Evolutionary conservation across 1,284 basidiomycete species (phyloP), one percentile per base, ranked within the genome.

Genomic region (Phylloporus gajari): DNA sequence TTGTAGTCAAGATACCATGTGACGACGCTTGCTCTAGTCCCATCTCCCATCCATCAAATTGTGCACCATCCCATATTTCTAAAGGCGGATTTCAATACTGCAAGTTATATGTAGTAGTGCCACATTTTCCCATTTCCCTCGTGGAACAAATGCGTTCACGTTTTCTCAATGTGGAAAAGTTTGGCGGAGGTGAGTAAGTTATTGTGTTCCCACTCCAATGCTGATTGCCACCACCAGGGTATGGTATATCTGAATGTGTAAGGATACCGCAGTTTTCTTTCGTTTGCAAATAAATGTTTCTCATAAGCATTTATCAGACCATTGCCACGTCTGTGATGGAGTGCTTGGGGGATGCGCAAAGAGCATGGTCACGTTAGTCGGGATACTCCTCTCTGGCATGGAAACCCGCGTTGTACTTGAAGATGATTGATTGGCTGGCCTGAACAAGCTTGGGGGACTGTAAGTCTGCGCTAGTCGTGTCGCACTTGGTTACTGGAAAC

Each of bases 241-340:
- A 92, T 76, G 93, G 93, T 21, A 89, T 94, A 86, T 93, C 93
- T 0, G 93, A 95, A 88, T 84, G 84, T 69, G 93, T 94, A 79
- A 73, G 90, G 80, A 38, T 67, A 66, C 58, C 62, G 44, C 69
- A 25, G 5, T 38, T 15, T 2, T 51, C 27, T 19, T 48, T 62
- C 23, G 42, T 21, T 46, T 23, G 44, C 17, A 46, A 46, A 46
- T 21, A 48, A 21, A 42, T 32, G 25, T 46, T 21, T 30, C 68
- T 72, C 11, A 72, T 42, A 68, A 48, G 66, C 65, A 42, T 21
- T 23, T 40, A 35, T 42, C 66, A 94, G 92, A 94, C 93, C 0
- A 83, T 93, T 32, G 82, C 86, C 2, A 85, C 88, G 1, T 82
- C 91, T 7, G 67, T 75, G 3, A 85, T 2, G 88, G 88, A 0